phyloP scores from a whole-genome alignment of 2,329 filamentous ascomycete genomes.

The Plectosphaerella plurivora region DNA sequence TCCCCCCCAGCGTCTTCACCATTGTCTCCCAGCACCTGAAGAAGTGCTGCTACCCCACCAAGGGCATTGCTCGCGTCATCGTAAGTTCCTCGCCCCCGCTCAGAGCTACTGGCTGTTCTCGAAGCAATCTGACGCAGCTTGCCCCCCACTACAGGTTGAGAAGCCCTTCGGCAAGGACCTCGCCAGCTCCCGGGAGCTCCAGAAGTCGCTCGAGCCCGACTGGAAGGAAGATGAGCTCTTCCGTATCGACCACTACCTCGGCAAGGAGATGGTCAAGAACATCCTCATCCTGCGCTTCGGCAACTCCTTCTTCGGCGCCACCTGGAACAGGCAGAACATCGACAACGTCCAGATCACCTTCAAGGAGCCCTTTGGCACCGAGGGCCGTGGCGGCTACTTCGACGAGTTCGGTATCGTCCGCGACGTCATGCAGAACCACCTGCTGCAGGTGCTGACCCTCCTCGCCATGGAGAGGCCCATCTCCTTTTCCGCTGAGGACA shows the following conservation, averaged over 20 bases:
- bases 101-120: not conserved
- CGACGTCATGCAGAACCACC: slow-evolving; percentile 99
- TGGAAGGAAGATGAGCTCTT: slow-evolving; percentile 99
- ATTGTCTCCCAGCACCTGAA: slow-evolving; percentile 96
- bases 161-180: slow-evolving; percentile 99
- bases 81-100: slow-evolving; percentile 45
- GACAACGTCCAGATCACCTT: slow-evolving; percentile 99
- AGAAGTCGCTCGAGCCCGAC: slow-evolving; percentile 91
- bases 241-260: slow-evolving; percentile 98
- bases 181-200: slow-evolving; percentile 86
- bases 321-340: slow-evolving; percentile 99
- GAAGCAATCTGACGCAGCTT: slow-evolving; percentile 2
- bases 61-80: slow-evolving; percentile 89
- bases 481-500: slow-evolving; percentile 96
- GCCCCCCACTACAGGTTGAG: slow-evolving; percentile 64
- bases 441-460: slow-evolving; percentile 92
- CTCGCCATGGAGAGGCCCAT: slow-evolving; percentile 98
- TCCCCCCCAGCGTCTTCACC: slow-evolving; percentile 96
- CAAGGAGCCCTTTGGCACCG: slow-evolving; percentile 98
- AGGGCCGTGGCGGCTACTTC: slow-evolving; percentile 97
- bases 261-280: slow-evolving; percentile 99
- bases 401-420: slow-evolving; percentile 99
- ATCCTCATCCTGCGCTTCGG: slow-evolving; percentile 96
- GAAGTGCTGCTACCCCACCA: slow-evolving; percentile 91
- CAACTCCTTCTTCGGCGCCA: slow-evolving; percentile 97